phyloP scores from a whole-genome alignment of 2,329 filamentous ascomycete species.

The Pseudogymnoascus sp. region DNA sequence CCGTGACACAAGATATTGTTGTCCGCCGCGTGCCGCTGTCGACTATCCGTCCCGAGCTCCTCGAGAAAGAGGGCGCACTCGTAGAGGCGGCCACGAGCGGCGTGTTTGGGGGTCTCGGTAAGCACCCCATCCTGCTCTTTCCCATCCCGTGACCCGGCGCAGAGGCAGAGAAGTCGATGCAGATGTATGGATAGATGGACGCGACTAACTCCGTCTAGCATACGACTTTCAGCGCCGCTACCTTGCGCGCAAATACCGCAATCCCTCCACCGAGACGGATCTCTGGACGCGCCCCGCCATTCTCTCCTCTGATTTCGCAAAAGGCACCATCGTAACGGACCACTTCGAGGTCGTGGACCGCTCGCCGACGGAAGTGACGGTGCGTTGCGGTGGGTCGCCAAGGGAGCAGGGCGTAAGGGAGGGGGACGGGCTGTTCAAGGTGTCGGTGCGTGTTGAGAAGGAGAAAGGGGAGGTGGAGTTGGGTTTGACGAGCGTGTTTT shows the following conservation, averaged over 20 bases:
- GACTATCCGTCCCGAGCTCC: slow-evolving; percentile 57
- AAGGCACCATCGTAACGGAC: slow-evolving; percentile 58
- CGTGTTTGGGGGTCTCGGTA: slow-evolving; percentile 59
- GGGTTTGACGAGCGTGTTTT: slow-evolving; percentile 56
- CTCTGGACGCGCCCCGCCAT: slow-evolving; percentile 55
- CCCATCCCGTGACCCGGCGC: slow-evolving; percentile 9
- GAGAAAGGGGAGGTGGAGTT: slow-evolving; percentile 57
- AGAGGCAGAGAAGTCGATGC: not conserved
- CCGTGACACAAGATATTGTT: slow-evolving; percentile 56
- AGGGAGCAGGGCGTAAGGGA: slow-evolving; percentile 47
- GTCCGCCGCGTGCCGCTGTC: slow-evolving; percentile 54
- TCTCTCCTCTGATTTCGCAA: slow-evolving; percentile 47
- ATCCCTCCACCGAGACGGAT: slow-evolving; percentile 48
- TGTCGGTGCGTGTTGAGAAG: slow-evolving; percentile 53
- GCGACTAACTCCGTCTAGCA: slow-evolving; percentile 31
- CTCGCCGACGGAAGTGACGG: slow-evolving; percentile 50
- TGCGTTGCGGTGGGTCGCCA: slow-evolving; percentile 61
- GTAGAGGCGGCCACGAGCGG: slow-evolving; percentile 60
- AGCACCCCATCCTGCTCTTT: slow-evolving; percentile 18
- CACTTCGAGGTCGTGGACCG: slow-evolving; percentile 67
- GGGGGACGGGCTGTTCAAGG: slow-evolving; percentile 60
- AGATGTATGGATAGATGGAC: not conserved
- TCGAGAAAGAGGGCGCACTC: slow-evolving; percentile 53
- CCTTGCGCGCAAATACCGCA: slow-evolving; percentile 52
- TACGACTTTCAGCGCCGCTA: slow-evolving; percentile 52